A percentile compares a stretch with the other conserved stretches of the same genome.
Conservation (phyloP, 495 filamentous ascomycete species). For the Penicillium maclennaniae region DNA sequence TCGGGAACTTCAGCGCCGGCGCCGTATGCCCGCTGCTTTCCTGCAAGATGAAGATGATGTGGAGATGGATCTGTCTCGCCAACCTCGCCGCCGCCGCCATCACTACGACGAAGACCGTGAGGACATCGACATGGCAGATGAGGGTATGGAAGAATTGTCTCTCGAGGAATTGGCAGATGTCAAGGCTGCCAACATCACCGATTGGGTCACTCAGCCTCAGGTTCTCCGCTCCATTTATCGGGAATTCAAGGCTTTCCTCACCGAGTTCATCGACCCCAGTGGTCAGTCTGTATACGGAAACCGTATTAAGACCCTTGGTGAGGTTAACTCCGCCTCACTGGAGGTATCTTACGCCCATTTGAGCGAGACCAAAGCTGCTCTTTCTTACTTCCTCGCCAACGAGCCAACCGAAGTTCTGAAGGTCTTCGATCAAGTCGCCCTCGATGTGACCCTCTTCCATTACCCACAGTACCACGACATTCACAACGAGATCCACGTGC, state of each 20-base stretch:
- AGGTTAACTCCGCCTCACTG: slow-evolving; percentile 91
- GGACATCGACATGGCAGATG: slow-evolving; percentile 80
- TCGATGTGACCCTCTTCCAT: slow-evolving; percentile 90
- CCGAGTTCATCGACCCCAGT: slow-evolving; percentile 84
- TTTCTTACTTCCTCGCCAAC: slow-evolving; percentile 98
- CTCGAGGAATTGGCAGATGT: slow-evolving; percentile 89
- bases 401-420: slow-evolving; percentile 90
- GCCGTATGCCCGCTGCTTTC: slow-evolving; percentile 78
- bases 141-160: slow-evolving; percentile 92
- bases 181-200: slow-evolving; percentile 86
- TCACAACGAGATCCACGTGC: slow-evolving; percentile 95
- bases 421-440: slow-evolving; percentile 94
- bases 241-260: slow-evolving; percentile 96
- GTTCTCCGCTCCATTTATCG: slow-evolving; percentile 90
- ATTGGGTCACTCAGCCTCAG: slow-evolving; percentile 89
- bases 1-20: slow-evolving; percentile 68
- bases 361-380: slow-evolving; percentile 80
- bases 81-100: slow-evolving; percentile 73
- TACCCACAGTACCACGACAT: slow-evolving; percentile 98
- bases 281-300: slow-evolving; percentile 92
- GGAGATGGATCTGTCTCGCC: slow-evolving; percentile 74
- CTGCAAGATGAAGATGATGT: slow-evolving; percentile 85
- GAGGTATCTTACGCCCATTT: slow-evolving; percentile 96
- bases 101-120: slow-evolving; percentile 92
- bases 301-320: slow-evolving; percentile 87